phyloP scores from a whole-genome alignment of 176 grass and related monocot species.

The Hyparrhenia diplandra region DNA sequence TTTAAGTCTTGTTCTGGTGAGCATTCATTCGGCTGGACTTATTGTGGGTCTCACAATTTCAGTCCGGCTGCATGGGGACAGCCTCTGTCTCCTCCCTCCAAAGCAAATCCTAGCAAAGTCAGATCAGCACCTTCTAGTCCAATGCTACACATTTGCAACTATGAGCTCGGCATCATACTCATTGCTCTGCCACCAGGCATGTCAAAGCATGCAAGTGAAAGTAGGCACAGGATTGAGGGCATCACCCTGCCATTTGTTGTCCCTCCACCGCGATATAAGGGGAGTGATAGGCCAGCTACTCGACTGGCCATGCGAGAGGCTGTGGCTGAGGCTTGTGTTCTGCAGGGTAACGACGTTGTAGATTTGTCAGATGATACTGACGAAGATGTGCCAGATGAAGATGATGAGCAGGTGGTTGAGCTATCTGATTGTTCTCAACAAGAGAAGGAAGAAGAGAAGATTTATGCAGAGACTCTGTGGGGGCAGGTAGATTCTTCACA shows the following conservation, averaged over 20 bases:
- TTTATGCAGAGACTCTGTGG: slow-evolving; percentile 79
- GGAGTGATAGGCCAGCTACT: slow-evolving; percentile 59
- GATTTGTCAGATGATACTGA: slow-evolving; percentile 46
- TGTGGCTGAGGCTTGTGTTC: slow-evolving; percentile 35
- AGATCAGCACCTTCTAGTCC: slow-evolving; percentile 17
- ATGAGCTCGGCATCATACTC: slow-evolving; percentile 77
- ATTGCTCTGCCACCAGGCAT: slow-evolving; percentile 35
- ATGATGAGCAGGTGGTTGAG: slow-evolving; percentile 53
- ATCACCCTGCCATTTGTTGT: slow-evolving; percentile 61
- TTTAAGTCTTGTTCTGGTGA: slow-evolving; percentile 43
- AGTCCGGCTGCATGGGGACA: slow-evolving; percentile 89
- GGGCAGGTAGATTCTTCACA: slow-evolving; percentile 62
- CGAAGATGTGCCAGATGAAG: slow-evolving; percentile 54
- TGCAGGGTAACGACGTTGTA: slow-evolving; percentile 1
- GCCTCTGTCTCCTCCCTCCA: slow-evolving; percentile 36
- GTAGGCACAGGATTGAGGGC: slow-evolving; percentile 31
- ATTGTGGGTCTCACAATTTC: slow-evolving; percentile 94
- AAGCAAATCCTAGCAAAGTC: slow-evolving; percentile 31
- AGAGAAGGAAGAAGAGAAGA: slow-evolving; percentile 67
- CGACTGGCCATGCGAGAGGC: slow-evolving; percentile 73
- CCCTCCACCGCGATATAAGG: slow-evolving; percentile 65
- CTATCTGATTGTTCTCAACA: slow-evolving; percentile 37
- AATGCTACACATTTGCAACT: slow-evolving; percentile 83
- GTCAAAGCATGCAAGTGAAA: slow-evolving; percentile 31
- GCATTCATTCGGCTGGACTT: slow-evolving; percentile 77